phyloP scores from a whole-genome alignment of 345 rosid genomes.

The Salix koriyanagi region DNA sequence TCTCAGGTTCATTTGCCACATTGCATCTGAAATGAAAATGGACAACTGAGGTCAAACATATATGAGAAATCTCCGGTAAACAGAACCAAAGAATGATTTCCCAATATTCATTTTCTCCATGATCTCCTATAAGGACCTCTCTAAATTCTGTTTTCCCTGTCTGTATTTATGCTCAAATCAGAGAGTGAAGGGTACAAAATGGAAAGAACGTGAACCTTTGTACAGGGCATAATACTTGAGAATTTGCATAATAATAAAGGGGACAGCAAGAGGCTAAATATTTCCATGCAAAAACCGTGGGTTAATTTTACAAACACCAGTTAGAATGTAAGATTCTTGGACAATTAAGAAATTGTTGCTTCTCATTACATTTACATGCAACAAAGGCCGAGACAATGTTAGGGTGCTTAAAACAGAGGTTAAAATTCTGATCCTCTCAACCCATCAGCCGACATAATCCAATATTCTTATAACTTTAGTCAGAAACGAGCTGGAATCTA shows the following conservation, averaged over 20 bases:
- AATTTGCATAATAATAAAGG: background rate
- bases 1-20: slow-evolving; percentile 87
- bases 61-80: background rate
- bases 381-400: background rate
- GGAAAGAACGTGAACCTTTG: background rate
- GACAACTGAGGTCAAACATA: slow-evolving; percentile 23
- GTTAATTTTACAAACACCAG: too few relatives aligned
- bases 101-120: background rate
- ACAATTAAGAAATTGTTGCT: background rate
- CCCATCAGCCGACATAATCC: background rate
- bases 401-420: background rate
- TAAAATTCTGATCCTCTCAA: background rate
- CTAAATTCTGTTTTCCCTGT: background rate
- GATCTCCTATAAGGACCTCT: background rate
- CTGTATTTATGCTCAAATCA: background rate
- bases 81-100: background rate
- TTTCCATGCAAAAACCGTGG: too few relatives aligned
- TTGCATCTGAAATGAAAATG: slow-evolving; percentile 51
- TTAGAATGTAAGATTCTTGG: background rate
- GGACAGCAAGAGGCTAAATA: too few relatives aligned
- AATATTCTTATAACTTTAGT: background rate
- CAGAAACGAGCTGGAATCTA: background rate
- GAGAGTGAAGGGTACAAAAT: slow-evolving; percentile 5
- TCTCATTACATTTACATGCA: background rate
- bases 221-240: background rate